Base-by-base conservation (phyloP, 306 rosid genomes). In the Dalbergia cochinchinensis region DNA sequence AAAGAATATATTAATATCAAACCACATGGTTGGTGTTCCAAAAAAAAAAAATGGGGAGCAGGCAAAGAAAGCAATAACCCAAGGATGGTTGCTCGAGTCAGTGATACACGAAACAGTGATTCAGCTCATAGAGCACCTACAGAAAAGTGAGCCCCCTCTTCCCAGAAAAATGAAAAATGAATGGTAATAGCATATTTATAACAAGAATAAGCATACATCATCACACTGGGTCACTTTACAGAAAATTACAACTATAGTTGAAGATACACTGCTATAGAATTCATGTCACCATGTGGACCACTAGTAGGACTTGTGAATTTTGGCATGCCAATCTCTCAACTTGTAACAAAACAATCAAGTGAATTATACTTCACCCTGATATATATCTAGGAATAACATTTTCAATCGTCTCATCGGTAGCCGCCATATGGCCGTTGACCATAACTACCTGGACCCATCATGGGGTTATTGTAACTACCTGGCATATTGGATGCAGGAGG, bases 381-480 rank as follows among this genome's bases (percentile, higher is more conserved):
- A 37, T 4, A 4, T n/a, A 76, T 58, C 71, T 48, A 78, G 42
- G 73, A 61, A 65, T 54, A 44, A 19, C 41, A 11, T 26, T 67
- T 26, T 85, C 54, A 14, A 37, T 79, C 57, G 33, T 74, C 79
- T 92, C 93, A 94, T 88, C 91, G 84, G 79, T 91, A 91, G 57
- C 98, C 86, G 0, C 97, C 96, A 67, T 91, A 91, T 6, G 96
- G 96, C 81, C 82, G 99, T 81, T 90, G 99, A 61, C 77, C 70
- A 69, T 90, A 90, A 66, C 91, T 87, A 74, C 97, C 97, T 14
- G 86, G 58, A 73, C 97, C 96, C 93, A 88, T 89, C 97, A 87
- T 90, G 53, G 91, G 80, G 84, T 93, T 90, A 78, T 96, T 90
- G 78, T 96, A 96, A 62, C 78, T 87, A 37, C 88, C 85, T 15